Evolutionary conservation across 108 stramenopile genomes (phyloP).

Genomic region (Pseudonitzschia multiseries): DNA sequence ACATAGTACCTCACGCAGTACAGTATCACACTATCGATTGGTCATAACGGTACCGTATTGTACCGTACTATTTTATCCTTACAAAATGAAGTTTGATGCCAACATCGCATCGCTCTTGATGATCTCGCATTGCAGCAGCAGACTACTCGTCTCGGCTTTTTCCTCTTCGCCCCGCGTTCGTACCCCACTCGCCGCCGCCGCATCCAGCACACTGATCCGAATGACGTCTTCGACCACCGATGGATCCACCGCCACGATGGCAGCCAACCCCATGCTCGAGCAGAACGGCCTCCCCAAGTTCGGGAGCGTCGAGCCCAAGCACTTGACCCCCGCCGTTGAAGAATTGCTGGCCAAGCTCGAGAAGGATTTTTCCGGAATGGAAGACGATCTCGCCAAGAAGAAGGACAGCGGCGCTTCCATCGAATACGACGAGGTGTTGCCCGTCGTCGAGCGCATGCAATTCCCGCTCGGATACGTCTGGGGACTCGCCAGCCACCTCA

Average conservation of each 20-base stretch:
- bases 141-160: neutral
- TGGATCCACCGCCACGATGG: neutral
- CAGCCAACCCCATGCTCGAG: constrained; percentile 78
- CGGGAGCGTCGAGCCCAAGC: constrained; percentile 65
- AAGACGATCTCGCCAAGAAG: constrained; percentile 38
- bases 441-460: constrained; percentile 79
- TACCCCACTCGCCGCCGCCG: neutral
- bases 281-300: constrained; percentile 88
- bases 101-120: constrained; percentile 9
- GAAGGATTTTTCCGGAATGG: constrained; percentile 66
- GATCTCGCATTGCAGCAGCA: neutral
- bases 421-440: constrained; percentile 70
- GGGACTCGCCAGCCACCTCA: constrained; percentile 97
- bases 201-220: neutral
- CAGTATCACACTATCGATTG: too few species aligned
- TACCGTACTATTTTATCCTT: too few species aligned
- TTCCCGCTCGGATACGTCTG: constrained; percentile 82
- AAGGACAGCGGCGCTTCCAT: constrained; percentile 17
- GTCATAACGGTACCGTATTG: too few species aligned
- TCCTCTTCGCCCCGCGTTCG: neutral
- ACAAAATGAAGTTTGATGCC: constrained; percentile 7
- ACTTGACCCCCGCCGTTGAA: constrained; percentile 86
- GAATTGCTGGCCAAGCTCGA: constrained; percentile 64
- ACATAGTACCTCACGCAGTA: too few species aligned
- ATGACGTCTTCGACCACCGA: neutral